phyloP scores from a whole-genome alignment of 495 filamentous ascomycete species.

The Penicillium lagena region DNA sequence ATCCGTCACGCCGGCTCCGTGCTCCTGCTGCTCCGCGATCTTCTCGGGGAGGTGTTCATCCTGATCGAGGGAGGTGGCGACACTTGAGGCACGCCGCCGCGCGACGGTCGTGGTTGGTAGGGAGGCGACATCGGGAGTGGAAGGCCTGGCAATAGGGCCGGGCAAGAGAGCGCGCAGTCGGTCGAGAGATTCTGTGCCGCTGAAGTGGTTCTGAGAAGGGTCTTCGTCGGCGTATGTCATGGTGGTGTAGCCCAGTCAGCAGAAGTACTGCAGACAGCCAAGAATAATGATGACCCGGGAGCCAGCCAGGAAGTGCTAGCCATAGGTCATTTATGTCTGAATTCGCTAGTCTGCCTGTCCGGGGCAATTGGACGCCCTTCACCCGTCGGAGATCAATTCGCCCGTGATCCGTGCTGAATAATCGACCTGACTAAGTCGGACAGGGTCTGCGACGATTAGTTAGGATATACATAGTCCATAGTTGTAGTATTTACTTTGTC shows the following conservation, averaged over 20 bases:
- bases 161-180: slow-evolving; percentile 8
- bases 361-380: slow-evolving; percentile 1
- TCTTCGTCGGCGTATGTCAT: slow-evolving; percentile 5
- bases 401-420: too few species aligned
- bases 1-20: background rate
- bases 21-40: slow-evolving; percentile 9
- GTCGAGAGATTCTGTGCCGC: slow-evolving; percentile 10
- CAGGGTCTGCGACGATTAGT: background rate
- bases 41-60: slow-evolving; percentile 22
- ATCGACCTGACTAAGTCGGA: too few species aligned
- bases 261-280: too few species aligned
- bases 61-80: slow-evolving; percentile 14
- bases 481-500: background rate
- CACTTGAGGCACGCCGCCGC: slow-evolving; percentile 14
- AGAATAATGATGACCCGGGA: too few species aligned
- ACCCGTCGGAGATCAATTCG: background rate
- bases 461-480: background rate
- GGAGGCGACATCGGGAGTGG: background rate
- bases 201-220: slow-evolving; percentile 9
- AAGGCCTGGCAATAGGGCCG: background rate
- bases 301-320: background rate
- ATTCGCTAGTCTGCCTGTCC: background rate
- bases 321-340: background rate
- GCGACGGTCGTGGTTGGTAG: slow-evolving; percentile 13
- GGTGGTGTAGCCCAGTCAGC: background rate